Conservation (phyloP, 129 eudicot species). For the Ambrosia trifida region DNA sequence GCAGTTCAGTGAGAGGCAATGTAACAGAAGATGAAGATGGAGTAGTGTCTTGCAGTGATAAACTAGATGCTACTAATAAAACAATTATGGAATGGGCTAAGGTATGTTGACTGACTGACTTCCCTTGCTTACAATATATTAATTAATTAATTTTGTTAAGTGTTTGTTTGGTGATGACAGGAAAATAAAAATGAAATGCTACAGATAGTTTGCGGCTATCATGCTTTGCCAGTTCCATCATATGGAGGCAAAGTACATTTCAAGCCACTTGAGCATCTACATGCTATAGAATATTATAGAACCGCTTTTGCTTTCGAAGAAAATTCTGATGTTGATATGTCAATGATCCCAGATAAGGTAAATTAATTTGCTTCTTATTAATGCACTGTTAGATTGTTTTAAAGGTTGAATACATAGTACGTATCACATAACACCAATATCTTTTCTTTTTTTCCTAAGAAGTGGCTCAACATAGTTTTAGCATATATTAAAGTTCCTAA, state of each 20-base stretch:
- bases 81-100: conserved; percentile 75
- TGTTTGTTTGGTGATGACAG: conserved; percentile 44
- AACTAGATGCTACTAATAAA: conserved; percentile 44
- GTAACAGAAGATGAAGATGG: conserved; percentile 63
- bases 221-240: conserved; percentile 59
- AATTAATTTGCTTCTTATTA: neutral
- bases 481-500: no score
- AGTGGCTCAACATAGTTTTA: no score
- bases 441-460: no score
- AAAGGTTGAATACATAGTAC: no score
- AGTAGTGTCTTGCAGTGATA: conserved; percentile 39
- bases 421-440: no score
- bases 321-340: conserved; percentile 30
- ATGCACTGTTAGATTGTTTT: neutral
- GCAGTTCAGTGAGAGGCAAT: conserved; percentile 77
- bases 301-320: conserved; percentile 62
- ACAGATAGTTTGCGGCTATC: conserved; percentile 75
- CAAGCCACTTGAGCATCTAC: conserved; percentile 95
- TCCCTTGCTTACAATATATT: no score
- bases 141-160: conserved; percentile 20
- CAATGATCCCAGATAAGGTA: conserved; percentile 58
- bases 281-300: conserved; percentile 61
- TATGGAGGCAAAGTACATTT: conserved; percentile 74
- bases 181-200: conserved; percentile 73
- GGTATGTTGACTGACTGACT: conserved; percentile 64